Conservation (phyloP, 345 rosid genomes). For the Camelina laxa region DNA sequence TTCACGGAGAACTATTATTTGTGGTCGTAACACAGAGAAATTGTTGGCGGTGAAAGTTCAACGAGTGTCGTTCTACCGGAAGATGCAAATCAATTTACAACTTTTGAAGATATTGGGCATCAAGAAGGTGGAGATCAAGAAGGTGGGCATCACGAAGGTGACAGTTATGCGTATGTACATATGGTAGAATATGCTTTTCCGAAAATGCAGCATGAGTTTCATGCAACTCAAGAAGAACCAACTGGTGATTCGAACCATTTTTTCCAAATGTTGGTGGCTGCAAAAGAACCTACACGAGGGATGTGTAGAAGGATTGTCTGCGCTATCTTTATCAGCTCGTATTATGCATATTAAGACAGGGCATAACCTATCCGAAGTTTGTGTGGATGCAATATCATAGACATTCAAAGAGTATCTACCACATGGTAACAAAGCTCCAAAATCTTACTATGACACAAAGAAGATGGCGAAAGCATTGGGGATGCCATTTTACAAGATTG, state of each 20-base stretch:
- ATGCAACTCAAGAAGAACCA: too few species aligned
- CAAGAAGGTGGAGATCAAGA: too few species aligned
- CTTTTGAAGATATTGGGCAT: not conserved
- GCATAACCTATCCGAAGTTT: not conserved
- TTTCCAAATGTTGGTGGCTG: not conserved
- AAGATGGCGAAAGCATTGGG: not conserved
- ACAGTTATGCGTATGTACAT: too few species aligned
- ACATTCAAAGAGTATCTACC: not conserved
- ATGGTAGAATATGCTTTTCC: not conserved
- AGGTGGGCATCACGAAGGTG: too few species aligned
- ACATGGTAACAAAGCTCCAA: not conserved
- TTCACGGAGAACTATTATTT: not conserved
- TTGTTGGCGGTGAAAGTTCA: not conserved
- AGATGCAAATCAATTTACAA: too few species aligned
- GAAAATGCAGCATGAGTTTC: too few species aligned
- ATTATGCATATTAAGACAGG: not conserved
- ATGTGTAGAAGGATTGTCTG: not conserved
- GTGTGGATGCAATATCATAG: not conserved
- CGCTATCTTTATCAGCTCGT: not conserved
- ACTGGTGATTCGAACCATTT: too few species aligned
- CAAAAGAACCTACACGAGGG: not conserved
- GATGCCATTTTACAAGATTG: not conserved
- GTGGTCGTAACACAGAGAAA: not conserved
- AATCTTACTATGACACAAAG: not conserved
- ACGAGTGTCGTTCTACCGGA: not conserved